Conservation (phyloP, 2,329 filamentous ascomycete species). For the Xylaria sp. region DNA sequence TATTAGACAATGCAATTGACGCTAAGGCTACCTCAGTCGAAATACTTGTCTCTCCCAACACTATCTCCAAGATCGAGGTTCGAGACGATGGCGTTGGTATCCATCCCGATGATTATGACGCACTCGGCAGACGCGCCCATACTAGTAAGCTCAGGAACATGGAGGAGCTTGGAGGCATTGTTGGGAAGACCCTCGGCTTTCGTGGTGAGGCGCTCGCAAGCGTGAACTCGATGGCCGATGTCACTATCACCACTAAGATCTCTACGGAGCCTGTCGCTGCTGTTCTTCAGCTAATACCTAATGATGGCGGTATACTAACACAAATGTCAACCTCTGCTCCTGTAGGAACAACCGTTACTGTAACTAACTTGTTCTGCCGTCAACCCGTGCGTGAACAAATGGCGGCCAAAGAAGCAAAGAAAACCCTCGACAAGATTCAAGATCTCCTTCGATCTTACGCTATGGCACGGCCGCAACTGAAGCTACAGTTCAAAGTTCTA, state of each 20-base stretch:
- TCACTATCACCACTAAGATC: constrained; percentile 73
- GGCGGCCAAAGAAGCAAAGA: constrained; percentile 67
- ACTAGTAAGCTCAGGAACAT: constrained; percentile 79
- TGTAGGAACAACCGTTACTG: constrained; percentile 75
- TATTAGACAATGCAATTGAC: constrained; percentile 82
- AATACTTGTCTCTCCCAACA: constrained; percentile 72
- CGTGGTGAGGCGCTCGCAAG: constrained; percentile 79
- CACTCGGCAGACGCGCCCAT: constrained; percentile 72
- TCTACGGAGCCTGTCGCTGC: constrained; percentile 69
- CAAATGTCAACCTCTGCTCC: constrained; percentile 61
- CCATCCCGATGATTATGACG: constrained; percentile 66
- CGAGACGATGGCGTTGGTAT: constrained; percentile 82
- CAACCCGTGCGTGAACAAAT: constrained; percentile 73
- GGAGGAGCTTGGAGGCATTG: constrained; percentile 68
- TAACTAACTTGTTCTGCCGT: constrained; percentile 67
- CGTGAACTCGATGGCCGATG: constrained; percentile 67
- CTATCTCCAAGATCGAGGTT: constrained; percentile 75
- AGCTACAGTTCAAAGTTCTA: constrained; percentile 68
- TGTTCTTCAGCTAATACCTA: constrained; percentile 56
- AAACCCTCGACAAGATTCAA: constrained; percentile 67
- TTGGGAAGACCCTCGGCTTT: constrained; percentile 75
- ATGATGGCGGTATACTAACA: constrained; percentile 55
- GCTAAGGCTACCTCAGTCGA: constrained; percentile 74
- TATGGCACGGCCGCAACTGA: constrained; percentile 72
- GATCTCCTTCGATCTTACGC: constrained; percentile 72